Conservation (phyloP, 1,284 basidiomycete species). For the Sporisorium graminicola region DNA sequence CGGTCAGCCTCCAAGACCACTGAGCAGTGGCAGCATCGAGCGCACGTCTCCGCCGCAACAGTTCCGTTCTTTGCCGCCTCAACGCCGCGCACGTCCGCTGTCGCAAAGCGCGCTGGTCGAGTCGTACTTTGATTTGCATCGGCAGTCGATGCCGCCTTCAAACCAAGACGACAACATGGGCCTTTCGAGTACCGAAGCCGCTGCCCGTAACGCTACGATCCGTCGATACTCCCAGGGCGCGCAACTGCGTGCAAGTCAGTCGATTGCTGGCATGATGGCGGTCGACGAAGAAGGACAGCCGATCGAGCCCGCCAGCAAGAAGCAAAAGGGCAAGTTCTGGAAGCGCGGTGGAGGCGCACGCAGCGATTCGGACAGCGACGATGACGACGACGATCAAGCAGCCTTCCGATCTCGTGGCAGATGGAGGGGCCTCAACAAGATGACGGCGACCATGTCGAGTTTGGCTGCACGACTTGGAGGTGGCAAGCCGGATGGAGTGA, state of each 20-base stretch:
- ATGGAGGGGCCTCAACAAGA: constrained; percentile 60
- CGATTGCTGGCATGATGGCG: constrained; percentile 50
- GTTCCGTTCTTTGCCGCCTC: constrained; percentile 17
- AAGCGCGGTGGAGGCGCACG: constrained; percentile 23
- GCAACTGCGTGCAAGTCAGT: constrained; percentile 37
- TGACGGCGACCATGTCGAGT: constrained; percentile 50
- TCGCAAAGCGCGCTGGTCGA: constrained; percentile 32
- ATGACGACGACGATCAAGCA: constrained; percentile 27
- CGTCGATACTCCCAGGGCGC: constrained; percentile 41
- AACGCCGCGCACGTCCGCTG: constrained; percentile 29
- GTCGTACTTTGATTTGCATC: constrained; percentile 37
- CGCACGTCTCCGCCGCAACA: constrained; percentile 31
- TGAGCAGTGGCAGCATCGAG: constrained; percentile 37
- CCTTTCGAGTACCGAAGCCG: constrained; percentile 41
- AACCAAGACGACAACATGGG: constrained; percentile 22
- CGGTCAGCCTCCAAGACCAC: constrained; percentile 13
- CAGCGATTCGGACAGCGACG: constrained; percentile 38
- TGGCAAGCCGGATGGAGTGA: constrained; percentile 11
- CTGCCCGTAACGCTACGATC: constrained; percentile 36
- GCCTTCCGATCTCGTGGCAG: constrained; percentile 37
- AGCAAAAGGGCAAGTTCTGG: constrained; percentile 46
- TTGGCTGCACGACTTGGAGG: constrained; percentile 32
- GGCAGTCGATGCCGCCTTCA: constrained; percentile 16
- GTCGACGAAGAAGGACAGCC: constrained; percentile 50
- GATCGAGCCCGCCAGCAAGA: constrained; percentile 21